Conservation (phyloP, 1,284 basidiomycete species). For the Vanrija sp. region DNA sequence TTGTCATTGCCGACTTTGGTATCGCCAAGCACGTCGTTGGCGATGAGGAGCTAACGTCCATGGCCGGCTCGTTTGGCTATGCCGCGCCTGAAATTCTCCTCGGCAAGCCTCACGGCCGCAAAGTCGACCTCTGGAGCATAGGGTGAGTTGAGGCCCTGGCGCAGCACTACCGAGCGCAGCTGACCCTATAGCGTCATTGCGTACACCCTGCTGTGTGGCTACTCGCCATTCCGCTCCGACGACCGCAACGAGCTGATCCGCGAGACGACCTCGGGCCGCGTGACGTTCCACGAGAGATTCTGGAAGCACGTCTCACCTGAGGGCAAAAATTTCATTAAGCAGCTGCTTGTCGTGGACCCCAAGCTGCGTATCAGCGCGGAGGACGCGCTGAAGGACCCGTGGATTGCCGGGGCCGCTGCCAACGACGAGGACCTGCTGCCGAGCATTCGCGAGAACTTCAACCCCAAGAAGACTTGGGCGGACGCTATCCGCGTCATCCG, state of each 20-base stretch:
- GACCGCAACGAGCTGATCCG: constrained; percentile 70
- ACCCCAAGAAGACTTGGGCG: constrained; percentile 35
- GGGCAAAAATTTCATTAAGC: constrained; percentile 63
- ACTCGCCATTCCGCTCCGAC: constrained; percentile 86
- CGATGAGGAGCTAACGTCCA: constrained; percentile 70
- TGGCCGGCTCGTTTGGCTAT: constrained; percentile 91
- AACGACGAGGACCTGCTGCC: constrained; percentile 65
- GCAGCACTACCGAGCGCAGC: neutral
- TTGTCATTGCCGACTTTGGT: constrained; percentile 95
- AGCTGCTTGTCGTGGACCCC: constrained; percentile 71
- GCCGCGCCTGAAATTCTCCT: constrained; percentile 89
- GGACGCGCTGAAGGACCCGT: constrained; percentile 64
- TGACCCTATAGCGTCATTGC: constrained; percentile 69
- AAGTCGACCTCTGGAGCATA: constrained; percentile 89
- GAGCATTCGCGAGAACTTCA: constrained; percentile 66
- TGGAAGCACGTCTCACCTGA: constrained; percentile 71
- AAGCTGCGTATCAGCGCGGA: constrained; percentile 66
- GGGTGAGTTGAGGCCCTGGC: constrained; percentile 58
- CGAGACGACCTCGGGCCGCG: constrained; percentile 75
- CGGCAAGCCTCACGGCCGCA: constrained; percentile 78
- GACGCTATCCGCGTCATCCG: constrained; percentile 27
- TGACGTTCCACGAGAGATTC: constrained; percentile 88
- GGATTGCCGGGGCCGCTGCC: constrained; percentile 35
- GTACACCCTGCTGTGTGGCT: constrained; percentile 87
- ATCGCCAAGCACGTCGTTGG: constrained; percentile 85